Percentiles rank a stretch among this genome's conserved stretches.
Conservation (phyloP, 176 grass and related monocot genomes). For the Aegilops longissima region DNA sequence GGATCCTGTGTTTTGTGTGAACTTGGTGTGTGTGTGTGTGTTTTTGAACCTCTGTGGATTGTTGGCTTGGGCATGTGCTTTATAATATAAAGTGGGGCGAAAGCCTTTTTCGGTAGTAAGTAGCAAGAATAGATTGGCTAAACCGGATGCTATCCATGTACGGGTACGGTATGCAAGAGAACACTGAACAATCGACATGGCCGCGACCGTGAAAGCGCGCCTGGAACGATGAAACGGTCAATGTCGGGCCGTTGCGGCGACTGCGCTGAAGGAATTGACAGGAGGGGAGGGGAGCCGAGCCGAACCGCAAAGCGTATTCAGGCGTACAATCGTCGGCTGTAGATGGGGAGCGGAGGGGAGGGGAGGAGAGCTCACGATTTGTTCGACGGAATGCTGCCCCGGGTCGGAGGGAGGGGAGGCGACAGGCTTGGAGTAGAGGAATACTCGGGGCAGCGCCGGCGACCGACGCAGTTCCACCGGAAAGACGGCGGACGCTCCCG, state of each 20-base stretch:
- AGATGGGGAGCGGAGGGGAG: neutral
- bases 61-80: too few relatives aligned
- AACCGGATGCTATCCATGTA: neutral
- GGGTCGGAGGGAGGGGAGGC: neutral
- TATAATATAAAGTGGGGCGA: too few relatives aligned
- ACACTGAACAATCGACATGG: neutral
- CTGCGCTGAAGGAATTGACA: neutral
- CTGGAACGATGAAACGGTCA: neutral
- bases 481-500: neutral
- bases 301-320: neutral
- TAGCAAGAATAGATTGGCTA: neutral
- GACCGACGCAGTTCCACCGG: neutral
- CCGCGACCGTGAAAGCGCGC: neutral
- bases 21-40: too few relatives aligned
- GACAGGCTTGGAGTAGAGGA: neutral
- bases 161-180: neutral
- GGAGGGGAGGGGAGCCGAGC: neutral
- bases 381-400: neutral
- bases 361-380: neutral
- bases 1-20: too few relatives aligned
- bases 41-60: too few relatives aligned
- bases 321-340: neutral
- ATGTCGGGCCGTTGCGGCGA: neutral
- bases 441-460: neutral
- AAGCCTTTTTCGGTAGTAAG: too few relatives aligned